Evolutionary conservation across 169 alveolate species (phyloP).

Genomic region (Plasmodium cynomolgi): DNA sequence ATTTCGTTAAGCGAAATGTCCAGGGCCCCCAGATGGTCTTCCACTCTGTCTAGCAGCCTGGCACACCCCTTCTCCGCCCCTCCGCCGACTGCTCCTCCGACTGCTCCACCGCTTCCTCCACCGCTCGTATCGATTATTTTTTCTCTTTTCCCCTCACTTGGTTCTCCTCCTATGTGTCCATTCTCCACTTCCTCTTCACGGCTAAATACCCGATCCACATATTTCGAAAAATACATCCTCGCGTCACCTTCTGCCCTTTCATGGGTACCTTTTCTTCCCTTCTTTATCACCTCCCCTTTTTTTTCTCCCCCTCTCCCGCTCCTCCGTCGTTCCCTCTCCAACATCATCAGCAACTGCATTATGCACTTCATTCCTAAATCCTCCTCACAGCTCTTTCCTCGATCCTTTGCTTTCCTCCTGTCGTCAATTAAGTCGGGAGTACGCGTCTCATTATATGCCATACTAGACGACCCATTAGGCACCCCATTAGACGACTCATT

Average conservation of each 20-base stretch:
- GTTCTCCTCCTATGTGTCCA: background rate
- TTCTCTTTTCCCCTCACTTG: background rate
- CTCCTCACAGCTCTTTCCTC: slow-evolving; percentile 7
- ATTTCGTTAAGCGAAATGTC: slow-evolving; percentile 35
- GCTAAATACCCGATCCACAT: background rate
- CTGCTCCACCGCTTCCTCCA: background rate
- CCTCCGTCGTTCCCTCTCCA: slow-evolving; percentile 7
- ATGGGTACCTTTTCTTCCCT: background rate
- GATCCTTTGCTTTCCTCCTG: background rate
- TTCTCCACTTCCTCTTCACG: background rate
- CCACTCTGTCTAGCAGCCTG: background rate
- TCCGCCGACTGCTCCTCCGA: no score
- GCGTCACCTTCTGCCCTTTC: background rate
- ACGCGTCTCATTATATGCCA: background rate
- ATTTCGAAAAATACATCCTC: background rate
- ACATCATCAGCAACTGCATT: slow-evolving; percentile 18
- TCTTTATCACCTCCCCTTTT: background rate
- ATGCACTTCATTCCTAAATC: slow-evolving; percentile 12
- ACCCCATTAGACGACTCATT: background rate
- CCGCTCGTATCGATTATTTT: background rate
- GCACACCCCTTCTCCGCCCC: background rate
- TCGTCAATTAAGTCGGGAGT: background rate
- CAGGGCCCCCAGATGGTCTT: slow-evolving; percentile 5
- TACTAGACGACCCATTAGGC: background rate
- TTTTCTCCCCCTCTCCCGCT: background rate